phyloP scores from a whole-genome alignment of 192 early-diverging fungal genomes.

The Physocladia obscura region DNA sequence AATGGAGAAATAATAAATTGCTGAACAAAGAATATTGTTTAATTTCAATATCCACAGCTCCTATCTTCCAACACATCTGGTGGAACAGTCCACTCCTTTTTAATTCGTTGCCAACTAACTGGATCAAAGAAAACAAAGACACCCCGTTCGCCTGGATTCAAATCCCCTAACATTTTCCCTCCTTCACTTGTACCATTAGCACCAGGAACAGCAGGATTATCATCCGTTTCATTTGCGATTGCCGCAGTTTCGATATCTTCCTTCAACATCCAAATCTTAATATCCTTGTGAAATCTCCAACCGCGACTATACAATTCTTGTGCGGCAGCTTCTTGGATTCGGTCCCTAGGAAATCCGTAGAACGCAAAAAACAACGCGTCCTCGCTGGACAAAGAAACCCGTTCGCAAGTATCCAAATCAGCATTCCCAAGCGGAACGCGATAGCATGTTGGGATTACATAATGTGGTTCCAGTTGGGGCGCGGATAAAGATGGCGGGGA shows the following conservation, averaged over 20 bases:
- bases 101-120: slow-evolving; percentile 81
- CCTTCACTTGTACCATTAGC: too few relatives aligned
- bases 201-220: too few relatives aligned
- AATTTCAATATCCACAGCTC: too few relatives aligned
- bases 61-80: slow-evolving; percentile 91
- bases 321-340: slow-evolving; percentile 88
- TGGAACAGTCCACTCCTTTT: slow-evolving; percentile 82
- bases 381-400: slow-evolving; percentile 74
- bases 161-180: too few relatives aligned
- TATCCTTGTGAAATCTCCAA: slow-evolving; percentile 96
- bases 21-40: too few relatives aligned
- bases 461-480: slow-evolving; percentile 82
- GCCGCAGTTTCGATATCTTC: slow-evolving; percentile 57
- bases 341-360: slow-evolving; percentile 92
- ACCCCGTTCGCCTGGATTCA: slow-evolving; percentile 80
- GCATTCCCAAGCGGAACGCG: slow-evolving; percentile 41
- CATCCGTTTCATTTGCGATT: too few relatives aligned
- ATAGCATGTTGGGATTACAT: slow-evolving; percentile 83
- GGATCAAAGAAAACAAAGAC: slow-evolving; percentile 94
- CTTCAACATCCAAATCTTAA: slow-evolving; percentile 88
- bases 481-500: too few relatives aligned
- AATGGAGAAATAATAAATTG: too few relatives aligned
- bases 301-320: slow-evolving; percentile 90
- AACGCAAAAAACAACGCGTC: slow-evolving; percentile 98
- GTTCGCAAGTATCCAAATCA: slow-evolving; percentile 51